Evolutionary conservation across 495 filamentous ascomycete genomes (phyloP), one percentile per base, ranked within the genome.

Genomic region (Podospora conica): DNA sequence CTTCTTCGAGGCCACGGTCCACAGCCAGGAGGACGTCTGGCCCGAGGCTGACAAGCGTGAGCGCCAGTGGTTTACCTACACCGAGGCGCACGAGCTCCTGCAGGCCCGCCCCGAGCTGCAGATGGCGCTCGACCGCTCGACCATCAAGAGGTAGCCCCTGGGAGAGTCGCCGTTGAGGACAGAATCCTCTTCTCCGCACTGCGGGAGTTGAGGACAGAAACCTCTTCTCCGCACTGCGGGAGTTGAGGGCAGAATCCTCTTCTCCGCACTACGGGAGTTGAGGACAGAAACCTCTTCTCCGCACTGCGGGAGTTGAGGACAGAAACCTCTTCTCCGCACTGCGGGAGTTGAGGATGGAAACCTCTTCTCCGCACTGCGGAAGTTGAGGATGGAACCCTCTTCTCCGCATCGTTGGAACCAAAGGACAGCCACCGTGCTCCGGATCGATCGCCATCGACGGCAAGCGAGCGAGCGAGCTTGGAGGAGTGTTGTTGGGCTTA

Each of bases 1-100:
- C 60, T 96, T 96, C 77, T 97, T 91, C 75, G 91, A 97, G 75
- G 92, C 87, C 68, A 86, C 81, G 18, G 93, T 97, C 67, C 84
- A 90, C 69, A 86, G 86, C 65, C 89, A 96, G 79, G 91, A 96
- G 75, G 77, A 76, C 9, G 84, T 92, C 61, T 98, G 95, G 95
- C 95, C 95, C 5, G 95, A 98, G 82, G 91, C 86, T 85, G 85
- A 96, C 77, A 97, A 96, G 81, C 85, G 95, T 66, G 87, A 85
- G 75, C 87, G 96, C 62, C 85, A 90, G 74, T 98, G 95, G 95
- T 89, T 97, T 74, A 85, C 86, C 12, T 97, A 90, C 75, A 76
- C 84, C 60, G 85, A 94, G 76, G 95, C 96, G n/a, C 85, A 83
- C 62, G 83, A 87, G 66, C 88, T 88, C 53, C 82, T 98, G 70